A percentile compares a stretch with the other conserved stretches of the same genome.
phyloP scores from a whole-genome alignment of 768 basidiomycete genomes.

The Tylopilus sp. region DNA sequence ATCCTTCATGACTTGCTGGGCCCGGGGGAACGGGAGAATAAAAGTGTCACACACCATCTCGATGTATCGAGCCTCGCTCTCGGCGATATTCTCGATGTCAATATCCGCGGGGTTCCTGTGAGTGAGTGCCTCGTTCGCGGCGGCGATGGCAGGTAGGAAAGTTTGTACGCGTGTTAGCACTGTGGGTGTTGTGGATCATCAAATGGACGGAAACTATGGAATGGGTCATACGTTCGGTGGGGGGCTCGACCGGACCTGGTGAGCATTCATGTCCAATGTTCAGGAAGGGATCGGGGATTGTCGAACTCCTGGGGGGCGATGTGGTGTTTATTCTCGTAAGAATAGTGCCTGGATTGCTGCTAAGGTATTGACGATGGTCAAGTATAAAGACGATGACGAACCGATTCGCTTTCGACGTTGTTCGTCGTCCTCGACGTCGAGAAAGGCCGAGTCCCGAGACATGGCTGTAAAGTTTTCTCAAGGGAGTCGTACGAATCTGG shows the following conservation, averaged over 20 bases:
- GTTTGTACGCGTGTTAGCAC: conserved; percentile 64
- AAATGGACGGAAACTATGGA: not conserved
- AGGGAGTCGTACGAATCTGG: conserved; percentile 7
- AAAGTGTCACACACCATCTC: conserved; percentile 50
- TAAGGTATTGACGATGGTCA: not conserved
- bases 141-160: conserved; percentile 65
- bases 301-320: conserved; percentile 13
- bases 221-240: conserved; percentile 45
- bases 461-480: conserved; percentile 3
- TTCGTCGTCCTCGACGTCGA: conserved; percentile 50
- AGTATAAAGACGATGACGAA: conserved; percentile 16
- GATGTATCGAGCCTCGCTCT: conserved; percentile 50
- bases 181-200: conserved; percentile 24
- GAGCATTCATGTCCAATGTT: conserved; percentile 34
- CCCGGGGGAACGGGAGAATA: not conserved
- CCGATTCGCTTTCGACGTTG: conserved; percentile 41
- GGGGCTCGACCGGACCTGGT: conserved; percentile 37
- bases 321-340: conserved; percentile 39
- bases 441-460: conserved; percentile 17
- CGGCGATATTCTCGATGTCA: conserved; percentile 65
- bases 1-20: not conserved
- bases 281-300: conserved; percentile 21
- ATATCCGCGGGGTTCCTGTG: conserved; percentile 52
- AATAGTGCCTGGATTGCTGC: conserved; percentile 32
- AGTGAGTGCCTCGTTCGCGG: conserved; percentile 55